A percentile compares a stretch with the other conserved stretches of the same genome.
Evolutionary conservation across 1,284 basidiomycete genomes (phyloP).

Genomic region (Paramarasmius palmivorus): DNA sequence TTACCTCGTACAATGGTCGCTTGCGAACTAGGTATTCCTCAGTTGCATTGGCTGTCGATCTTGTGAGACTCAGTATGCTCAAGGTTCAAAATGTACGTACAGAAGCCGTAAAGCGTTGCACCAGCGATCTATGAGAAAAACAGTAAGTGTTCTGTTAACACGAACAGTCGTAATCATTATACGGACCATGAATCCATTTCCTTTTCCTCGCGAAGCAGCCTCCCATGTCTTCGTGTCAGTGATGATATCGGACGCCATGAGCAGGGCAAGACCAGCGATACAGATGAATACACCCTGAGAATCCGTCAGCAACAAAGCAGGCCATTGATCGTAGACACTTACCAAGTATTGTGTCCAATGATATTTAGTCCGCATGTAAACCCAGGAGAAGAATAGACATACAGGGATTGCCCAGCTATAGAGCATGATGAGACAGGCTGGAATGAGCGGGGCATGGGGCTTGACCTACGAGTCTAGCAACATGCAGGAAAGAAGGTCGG

Average conservation of each 20-base stretch:
- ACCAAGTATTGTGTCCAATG: slow-evolving; percentile 82
- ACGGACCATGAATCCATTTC: slow-evolving; percentile 75
- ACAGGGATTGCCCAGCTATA: slow-evolving; percentile 82
- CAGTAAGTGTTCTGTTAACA: no score
- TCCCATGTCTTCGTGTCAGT: slow-evolving; percentile 67
- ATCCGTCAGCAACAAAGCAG: not conserved
- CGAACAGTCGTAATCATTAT: no score
- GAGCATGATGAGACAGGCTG: slow-evolving; percentile 11
- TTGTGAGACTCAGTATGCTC: not conserved
- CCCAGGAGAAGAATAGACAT: slow-evolving; percentile 78
- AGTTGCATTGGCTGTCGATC: slow-evolving; percentile 76
- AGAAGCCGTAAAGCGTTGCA: slow-evolving; percentile 83
- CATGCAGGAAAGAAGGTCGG: slow-evolving; percentile 84
- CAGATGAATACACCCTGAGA: slow-evolving; percentile 72
- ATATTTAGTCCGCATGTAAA: slow-evolving; percentile 79
- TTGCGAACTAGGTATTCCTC: slow-evolving; percentile 84
- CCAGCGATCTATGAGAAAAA: slow-evolving; percentile 50
- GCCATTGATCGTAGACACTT: slow-evolving; percentile 21
- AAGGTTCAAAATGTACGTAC: slow-evolving; percentile 40
- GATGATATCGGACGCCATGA: slow-evolving; percentile 71
- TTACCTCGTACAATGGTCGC: slow-evolving; percentile 75
- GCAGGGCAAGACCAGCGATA: slow-evolving; percentile 73
- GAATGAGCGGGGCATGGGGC: not conserved
- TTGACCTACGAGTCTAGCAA: slow-evolving; percentile 75
- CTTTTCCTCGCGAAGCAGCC: slow-evolving; percentile 67